Conservation (phyloP, 2,329 filamentous ascomycete genomes). For the Aureobasidium sp. region DNA sequence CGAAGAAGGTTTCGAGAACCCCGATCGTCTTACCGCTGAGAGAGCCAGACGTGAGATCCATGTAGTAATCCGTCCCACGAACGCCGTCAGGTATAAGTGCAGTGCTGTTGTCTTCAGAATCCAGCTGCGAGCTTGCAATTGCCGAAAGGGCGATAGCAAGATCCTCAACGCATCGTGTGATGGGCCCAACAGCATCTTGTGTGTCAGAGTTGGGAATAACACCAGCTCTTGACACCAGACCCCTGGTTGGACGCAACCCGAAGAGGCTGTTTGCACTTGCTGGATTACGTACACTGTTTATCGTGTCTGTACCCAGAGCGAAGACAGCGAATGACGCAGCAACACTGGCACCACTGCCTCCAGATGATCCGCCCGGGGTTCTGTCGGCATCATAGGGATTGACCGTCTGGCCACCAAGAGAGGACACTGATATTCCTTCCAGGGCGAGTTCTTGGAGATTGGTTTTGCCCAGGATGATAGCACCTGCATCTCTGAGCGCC, state of each 20-base stretch:
- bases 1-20: constrained; percentile 50
- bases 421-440: constrained; percentile 55
- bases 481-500: constrained; percentile 25
- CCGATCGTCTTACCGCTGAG: constrained; percentile 40
- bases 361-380: constrained; percentile 58
- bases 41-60: constrained; percentile 26
- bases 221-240: constrained; percentile 21
- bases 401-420: constrained; percentile 53
- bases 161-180: constrained; percentile 24
- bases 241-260: constrained; percentile 45
- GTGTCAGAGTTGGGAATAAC: constrained; percentile 26
- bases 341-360: constrained; percentile 54
- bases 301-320: constrained; percentile 28
- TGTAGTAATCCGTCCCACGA: constrained; percentile 39
- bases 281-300: constrained; percentile 54
- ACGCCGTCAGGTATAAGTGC: constrained; percentile 36
- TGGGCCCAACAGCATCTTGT: constrained; percentile 25
- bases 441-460: constrained; percentile 54
- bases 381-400: constrained; percentile 58
- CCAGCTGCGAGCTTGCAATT: constrained; percentile 42
- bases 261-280: constrained; percentile 54
- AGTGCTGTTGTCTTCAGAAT: constrained; percentile 45
- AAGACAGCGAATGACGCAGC: constrained; percentile 50
- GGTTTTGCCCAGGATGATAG: constrained; percentile 26
- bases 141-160: constrained; percentile 24